Conservation (phyloP, 2,329 filamentous ascomycete genomes). For the Colletotrichum caudatum region DNA sequence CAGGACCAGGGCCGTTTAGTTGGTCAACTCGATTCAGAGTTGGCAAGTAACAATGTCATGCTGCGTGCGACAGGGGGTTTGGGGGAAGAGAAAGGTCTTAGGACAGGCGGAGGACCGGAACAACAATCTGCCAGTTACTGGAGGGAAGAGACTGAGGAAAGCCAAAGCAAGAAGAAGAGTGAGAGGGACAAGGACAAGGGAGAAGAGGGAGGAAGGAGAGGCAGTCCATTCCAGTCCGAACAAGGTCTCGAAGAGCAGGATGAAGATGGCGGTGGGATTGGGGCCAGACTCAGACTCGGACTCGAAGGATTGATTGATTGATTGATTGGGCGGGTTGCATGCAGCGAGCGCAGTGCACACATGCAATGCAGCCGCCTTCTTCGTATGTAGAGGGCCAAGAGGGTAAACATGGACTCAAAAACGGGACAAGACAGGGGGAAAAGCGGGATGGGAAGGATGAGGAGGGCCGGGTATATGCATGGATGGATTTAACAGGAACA, state of each 20-base stretch:
- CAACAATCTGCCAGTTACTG: background rate
- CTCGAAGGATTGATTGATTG: background rate
- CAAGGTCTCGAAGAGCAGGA: background rate
- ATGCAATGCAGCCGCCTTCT: conserved; percentile 7
- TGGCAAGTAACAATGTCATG: conserved; percentile 21
- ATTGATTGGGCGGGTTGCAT: background rate
- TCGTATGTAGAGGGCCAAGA: conserved; percentile 7
- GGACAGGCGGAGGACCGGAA: background rate
- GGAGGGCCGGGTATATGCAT: conserved; percentile 8
- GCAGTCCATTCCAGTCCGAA: background rate
- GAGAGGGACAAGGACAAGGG: no score
- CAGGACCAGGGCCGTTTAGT: conserved; percentile 3
- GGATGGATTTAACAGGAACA: background rate
- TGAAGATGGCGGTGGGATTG: background rate
- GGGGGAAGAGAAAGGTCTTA: conserved; percentile 6
- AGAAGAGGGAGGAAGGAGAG: background rate
- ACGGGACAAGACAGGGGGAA: background rate
- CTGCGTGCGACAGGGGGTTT: conserved; percentile 23
- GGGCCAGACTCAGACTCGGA: conserved; percentile 9
- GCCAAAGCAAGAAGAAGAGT: background rate
- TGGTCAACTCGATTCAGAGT: background rate
- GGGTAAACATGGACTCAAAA: background rate
- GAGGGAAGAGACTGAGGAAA: background rate
- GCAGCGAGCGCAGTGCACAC: background rate
- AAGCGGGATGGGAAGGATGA: no score